Conservation (phyloP, 1,284 basidiomycete genomes). For the Sanguinoderma infundibulare region DNA sequence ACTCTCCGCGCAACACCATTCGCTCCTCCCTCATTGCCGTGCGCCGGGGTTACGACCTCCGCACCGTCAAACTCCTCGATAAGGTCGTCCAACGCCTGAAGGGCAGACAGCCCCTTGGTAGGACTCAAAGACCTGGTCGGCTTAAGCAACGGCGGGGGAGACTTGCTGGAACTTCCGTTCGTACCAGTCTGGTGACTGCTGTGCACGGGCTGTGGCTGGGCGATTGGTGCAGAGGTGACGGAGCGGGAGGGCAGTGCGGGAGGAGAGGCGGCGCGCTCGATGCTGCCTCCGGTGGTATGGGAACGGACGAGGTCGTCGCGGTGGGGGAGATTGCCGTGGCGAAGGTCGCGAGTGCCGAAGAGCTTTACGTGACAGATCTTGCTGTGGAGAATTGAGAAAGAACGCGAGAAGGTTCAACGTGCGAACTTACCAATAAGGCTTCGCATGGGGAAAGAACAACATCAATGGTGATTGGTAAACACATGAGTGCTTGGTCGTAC, state of each 20-base stretch:
- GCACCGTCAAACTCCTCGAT: slow-evolving; percentile 15
- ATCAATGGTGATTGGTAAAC: not conserved
- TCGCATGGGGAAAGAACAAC: not conserved
- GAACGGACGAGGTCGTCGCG: slow-evolving; percentile 36
- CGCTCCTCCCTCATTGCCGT: not conserved
- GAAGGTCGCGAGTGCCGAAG: slow-evolving; percentile 74
- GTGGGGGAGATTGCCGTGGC: slow-evolving; percentile 73
- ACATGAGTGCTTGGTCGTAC: slow-evolving; percentile 49
- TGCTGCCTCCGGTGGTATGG: slow-evolving; percentile 30
- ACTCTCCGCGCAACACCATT: not conserved
- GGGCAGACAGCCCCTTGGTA: slow-evolving; percentile 20
- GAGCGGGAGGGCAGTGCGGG: slow-evolving; percentile 18
- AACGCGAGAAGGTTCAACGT: not conserved
- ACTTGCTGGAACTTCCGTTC: slow-evolving; percentile 10
- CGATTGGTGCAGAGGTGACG: slow-evolving; percentile 6
- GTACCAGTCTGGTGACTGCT: slow-evolving; percentile 36
- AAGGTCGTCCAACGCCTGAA: slow-evolving; percentile 15
- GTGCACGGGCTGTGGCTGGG: slow-evolving; percentile 34
- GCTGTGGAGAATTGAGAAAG: slow-evolving; percentile 41
- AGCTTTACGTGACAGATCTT: slow-evolving; percentile 75
- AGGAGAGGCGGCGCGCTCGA: slow-evolving; percentile 25
- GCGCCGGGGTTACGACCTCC: slow-evolving; percentile 4
- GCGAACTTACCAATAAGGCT: slow-evolving; percentile 67
- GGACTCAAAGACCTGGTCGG: slow-evolving; percentile 40
- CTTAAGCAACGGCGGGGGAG: slow-evolving; percentile 34